These are phyloP conservation scores for Corynascus novoguineensis DNA, from an alignment of 495 filamentous ascomycete genomes.

Conservation along the genomic window DNA sequence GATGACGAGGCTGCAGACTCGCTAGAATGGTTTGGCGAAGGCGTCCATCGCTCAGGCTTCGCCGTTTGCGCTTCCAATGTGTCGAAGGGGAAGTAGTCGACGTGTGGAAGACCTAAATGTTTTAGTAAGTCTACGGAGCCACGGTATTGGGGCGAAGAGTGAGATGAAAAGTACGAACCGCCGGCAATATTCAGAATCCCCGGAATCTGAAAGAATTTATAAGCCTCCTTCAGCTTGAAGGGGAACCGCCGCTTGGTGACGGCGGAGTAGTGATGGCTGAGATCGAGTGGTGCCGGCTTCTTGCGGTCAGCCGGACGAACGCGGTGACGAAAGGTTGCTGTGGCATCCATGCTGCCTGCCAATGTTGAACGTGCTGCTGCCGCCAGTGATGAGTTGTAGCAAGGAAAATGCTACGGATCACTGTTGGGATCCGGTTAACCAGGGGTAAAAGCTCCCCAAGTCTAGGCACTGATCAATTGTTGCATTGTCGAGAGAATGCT, in stretches of 20 bases:
- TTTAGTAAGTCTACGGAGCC: slow-evolving; percentile 2
- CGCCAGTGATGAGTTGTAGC: too few relatives aligned
- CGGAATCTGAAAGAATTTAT: slow-evolving; percentile 78
- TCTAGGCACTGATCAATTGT: too few relatives aligned
- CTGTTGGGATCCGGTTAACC: too few relatives aligned
- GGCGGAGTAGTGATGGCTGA: slow-evolving; percentile 72
- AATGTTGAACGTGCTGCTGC: too few relatives aligned
- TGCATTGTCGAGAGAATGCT: too few relatives aligned
- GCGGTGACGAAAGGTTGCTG: neutral
- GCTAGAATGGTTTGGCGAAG: slow-evolving; percentile 53
- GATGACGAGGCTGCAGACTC: slow-evolving; percentile 32
- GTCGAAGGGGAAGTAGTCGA: slow-evolving; percentile 82
- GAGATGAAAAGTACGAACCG: slow-evolving; percentile 48
- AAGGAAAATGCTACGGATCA: too few relatives aligned
- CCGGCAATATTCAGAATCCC: slow-evolving; percentile 83
- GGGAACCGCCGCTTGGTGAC: slow-evolving; percentile 56
- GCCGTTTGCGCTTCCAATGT: slow-evolving; percentile 79
- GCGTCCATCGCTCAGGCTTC: slow-evolving; percentile 64
- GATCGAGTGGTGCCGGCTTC: slow-evolving; percentile 56
- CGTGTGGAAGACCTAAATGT: slow-evolving; percentile 60
- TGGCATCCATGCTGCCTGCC: neutral
- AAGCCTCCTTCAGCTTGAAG: slow-evolving; percentile 69
- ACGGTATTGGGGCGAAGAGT: neutral
- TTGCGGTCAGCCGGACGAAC: neutral
- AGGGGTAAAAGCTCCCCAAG: too few relatives aligned